Evolutionary conservation across 768 basidiomycete species (phyloP), one percentile per base, ranked within the genome.

Genomic region (Scleroderma bovista): DNA sequence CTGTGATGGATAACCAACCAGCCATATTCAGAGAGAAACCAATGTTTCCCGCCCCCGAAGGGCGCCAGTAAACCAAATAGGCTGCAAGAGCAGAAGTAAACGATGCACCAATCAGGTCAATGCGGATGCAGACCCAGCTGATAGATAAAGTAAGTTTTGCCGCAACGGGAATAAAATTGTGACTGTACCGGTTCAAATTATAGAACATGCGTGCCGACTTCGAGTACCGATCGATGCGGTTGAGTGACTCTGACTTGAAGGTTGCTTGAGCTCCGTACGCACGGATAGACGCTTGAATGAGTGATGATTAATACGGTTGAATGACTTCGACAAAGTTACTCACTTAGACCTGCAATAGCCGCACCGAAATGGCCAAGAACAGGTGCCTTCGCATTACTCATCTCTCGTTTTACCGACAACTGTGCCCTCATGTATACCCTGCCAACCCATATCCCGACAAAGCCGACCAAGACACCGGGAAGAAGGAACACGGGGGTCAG

Each of bases 341-440:
- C 44, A 75, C 74, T 64, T n/a, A 78, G 53, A 31, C 80, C 80
- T 12, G 73, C 61, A 17, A 81, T 72, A 1, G 77, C 75, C 16
- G 78, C 76, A 6, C 74, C 71, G 54, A 81, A 77, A 51, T 76
- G 75, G 15, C 72, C 73, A 44, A 77, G 67, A 3, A 79, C 70
- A 0, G 79, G 79, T 8, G 74, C 68, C 40, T 73, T 71, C 4
- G 71, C 69, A 47, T 75, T 76, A 39, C 73, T 76, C 75, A 76
- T 75, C 61, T 80, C 76, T 17, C 79, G 70, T 65, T 81, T 81
- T 51, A 80, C 73, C 12, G 73, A 70, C 13, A 81, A 67, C 53
- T 83, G 80, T 5, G 77, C 75, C 51, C 71, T 72, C 57, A 81
- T 78, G 60, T 81, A 81, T 13, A 80, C 60, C 33, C 73, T 70